These are phyloP conservation scores for Aureobasidium sp. DNA, from an alignment of 2,329 filamentous ascomycete genomes.

Conservation along the genomic window DNA sequence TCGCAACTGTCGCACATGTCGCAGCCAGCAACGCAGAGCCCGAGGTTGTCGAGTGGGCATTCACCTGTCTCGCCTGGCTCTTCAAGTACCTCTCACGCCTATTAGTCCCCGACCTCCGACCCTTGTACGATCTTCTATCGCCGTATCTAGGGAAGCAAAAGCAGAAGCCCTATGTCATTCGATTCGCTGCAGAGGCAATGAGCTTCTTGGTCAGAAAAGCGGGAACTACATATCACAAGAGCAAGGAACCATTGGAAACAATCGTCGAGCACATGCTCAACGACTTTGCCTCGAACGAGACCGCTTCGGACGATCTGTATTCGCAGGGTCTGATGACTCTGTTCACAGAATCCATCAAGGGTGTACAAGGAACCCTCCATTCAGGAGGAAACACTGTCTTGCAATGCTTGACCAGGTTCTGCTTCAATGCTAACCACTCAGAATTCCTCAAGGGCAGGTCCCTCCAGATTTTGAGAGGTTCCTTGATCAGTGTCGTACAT, in stretches of 20 bases:
- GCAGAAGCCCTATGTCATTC: conserved; percentile 77
- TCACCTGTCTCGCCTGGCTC: conserved; percentile 84
- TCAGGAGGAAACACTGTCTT: conserved; percentile 39
- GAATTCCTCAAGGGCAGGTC: conserved; percentile 25
- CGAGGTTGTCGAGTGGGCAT: conserved; percentile 96
- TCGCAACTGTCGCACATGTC: conserved; percentile 68
- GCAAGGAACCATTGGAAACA: conserved; percentile 56
- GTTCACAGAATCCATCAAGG: conserved; percentile 72
- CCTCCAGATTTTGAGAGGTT: conserved; percentile 59
- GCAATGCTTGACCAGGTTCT: conserved; percentile 10
- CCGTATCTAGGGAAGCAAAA: conserved; percentile 74
- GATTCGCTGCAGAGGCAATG: conserved; percentile 90
- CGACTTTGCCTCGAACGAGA: conserved; percentile 54
- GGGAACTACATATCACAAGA: conserved; percentile 66
- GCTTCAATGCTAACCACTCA: conserved; percentile 20
- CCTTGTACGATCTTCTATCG: conserved; percentile 74
- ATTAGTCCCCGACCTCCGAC: conserved; percentile 74
- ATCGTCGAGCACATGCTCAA: conserved; percentile 66
- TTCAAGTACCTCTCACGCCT: conserved; percentile 95
- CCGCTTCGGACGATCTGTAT: conserved; percentile 54
- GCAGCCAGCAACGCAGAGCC: conserved; percentile 64
- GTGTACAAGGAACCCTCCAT: conserved; percentile 50
- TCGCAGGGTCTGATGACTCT: conserved; percentile 85
- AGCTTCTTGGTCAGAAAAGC: conserved; percentile 91
- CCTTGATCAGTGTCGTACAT: conserved; percentile 75